Base-by-base conservation (phyloP, 352 stramenopile genomes). In the Globisporangium canariense region DNA sequence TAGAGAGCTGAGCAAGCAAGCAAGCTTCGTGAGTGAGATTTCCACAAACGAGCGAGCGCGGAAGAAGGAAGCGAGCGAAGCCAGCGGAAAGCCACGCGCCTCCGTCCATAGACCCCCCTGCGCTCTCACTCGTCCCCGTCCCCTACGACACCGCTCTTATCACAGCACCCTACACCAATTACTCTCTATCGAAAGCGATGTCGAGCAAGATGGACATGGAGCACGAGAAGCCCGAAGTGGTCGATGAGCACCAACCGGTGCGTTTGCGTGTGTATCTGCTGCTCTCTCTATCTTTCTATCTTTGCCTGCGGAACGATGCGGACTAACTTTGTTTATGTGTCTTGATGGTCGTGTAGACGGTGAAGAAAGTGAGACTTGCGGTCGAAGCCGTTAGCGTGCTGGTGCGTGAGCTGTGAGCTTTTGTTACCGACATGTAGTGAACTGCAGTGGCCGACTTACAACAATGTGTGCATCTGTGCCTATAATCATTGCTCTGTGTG, bases 141-240 rank as follows among this genome's bases (percentile, higher is more conserved):
- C 52, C 32, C 22, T 32, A 8, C 51, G 18, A n/a, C 20, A 16
- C 45, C 45, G 4, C 43, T 36, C 25, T 6, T 50, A 62, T 16
- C 49, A 13, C 32, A 55, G 28, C 36, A 36, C 41, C 18, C 43
- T 6, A 10, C 14, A 13, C 30, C n/a, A 10, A 34, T 47, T 30
- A 4, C 32, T 10, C 6, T 40, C 25, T 16, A 25, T 28, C 34
- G 13, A 18, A 30, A 36, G 25, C 56, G n/a, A 92, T 92, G 83
- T 79, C 83, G 60, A 88, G 77, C 47, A 86, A 88, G 69, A 71
- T 85, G 61, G 80, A 82, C 54, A 70, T 87, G 62, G 80, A 77
- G 40, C 83, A 89, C 78, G 83, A 92, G 67, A 92, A 92, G 73
- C 83, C 83, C 30, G 77, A 88, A 65, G 74, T 69, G 20, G 70